phyloP scores from a whole-genome alignment of 1,284 basidiomycete species.

The Apiotrichum brassicae region DNA sequence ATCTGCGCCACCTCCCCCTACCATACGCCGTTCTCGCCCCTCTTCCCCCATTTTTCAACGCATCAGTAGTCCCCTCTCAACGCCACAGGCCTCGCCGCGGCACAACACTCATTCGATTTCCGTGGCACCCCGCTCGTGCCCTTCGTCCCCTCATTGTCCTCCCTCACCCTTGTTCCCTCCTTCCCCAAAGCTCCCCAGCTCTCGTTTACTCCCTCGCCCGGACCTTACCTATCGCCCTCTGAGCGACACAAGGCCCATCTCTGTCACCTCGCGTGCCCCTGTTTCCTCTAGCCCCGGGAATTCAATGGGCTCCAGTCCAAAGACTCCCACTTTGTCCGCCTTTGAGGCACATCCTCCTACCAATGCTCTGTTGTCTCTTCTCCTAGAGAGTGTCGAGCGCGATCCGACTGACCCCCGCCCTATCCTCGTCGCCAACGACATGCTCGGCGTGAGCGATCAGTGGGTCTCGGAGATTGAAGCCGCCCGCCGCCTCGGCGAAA shows the following conservation, averaged over 20 bases:
- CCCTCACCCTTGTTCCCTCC: not conserved
- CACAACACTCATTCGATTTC: not conserved
- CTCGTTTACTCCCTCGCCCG: not conserved
- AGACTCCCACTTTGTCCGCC: not conserved
- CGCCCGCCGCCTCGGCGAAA: not conserved
- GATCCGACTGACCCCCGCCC: slow-evolving; percentile 1
- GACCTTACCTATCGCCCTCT: not conserved
- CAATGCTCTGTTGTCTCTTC: not conserved
- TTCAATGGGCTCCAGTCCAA: not conserved
- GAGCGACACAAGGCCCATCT: not conserved
- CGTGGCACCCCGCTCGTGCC: not conserved
- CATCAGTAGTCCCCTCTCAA: not conserved
- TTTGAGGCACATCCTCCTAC: not conserved
- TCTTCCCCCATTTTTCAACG: not conserved
- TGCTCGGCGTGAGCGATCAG: slow-evolving; percentile 1
- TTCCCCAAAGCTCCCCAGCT: not conserved
- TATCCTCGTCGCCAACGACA: not conserved
- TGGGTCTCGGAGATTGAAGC: not conserved
- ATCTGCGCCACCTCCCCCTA: too few species aligned
- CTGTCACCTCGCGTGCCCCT: not conserved
- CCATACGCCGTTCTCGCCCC: not conserved
- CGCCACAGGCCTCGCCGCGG: not conserved
- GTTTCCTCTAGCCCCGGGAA: not conserved
- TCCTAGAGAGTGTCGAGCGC: not conserved
- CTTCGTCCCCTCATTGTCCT: not conserved